A percentile compares a stretch with the other conserved stretches of the same genome.
These are phyloP conservation scores for Yarrowia sp. DNA, from an alignment of 805 yeast genomes.

Conservation along the genomic window DNA sequence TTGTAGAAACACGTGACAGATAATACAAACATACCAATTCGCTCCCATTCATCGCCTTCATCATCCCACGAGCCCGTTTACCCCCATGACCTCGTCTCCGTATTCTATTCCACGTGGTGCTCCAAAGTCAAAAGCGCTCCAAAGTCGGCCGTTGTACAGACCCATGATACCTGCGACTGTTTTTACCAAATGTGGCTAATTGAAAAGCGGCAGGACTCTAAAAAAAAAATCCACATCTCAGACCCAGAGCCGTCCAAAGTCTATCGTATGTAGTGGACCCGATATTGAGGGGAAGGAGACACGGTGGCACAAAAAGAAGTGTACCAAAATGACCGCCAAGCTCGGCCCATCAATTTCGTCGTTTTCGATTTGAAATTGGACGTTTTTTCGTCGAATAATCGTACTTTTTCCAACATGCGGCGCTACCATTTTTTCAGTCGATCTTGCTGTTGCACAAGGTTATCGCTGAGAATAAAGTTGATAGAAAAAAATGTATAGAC, in stretches of 20 bases:
- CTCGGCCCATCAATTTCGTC: no score
- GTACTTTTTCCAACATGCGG: not conserved
- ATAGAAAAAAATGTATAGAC: no score
- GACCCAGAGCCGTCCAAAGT: not conserved
- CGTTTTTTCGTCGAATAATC: not conserved
- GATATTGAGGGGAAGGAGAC: no score
- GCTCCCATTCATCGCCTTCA: not conserved
- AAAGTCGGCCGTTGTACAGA: constrained; percentile 35
- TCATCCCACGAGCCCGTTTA: not conserved
- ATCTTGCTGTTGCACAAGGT: constrained; percentile 13
- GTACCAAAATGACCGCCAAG: no score
- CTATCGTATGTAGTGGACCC: not conserved
- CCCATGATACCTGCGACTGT: not conserved
- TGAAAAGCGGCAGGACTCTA: no score
- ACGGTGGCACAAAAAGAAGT: no score
- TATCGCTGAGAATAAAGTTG: not conserved
- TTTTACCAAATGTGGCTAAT: not conserved
- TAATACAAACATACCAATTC: rapidly evolving
- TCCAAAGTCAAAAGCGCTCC: not conserved
- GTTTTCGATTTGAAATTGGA: no score
- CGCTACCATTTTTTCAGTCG: constrained; percentile 1
- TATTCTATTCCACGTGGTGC: not conserved
- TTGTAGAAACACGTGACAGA: no score
- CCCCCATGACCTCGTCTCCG: not conserved
- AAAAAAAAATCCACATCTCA: no score